Conservation (phyloP, 2,329 filamentous ascomycete species). For the Fonsecaea nubica region DNA sequence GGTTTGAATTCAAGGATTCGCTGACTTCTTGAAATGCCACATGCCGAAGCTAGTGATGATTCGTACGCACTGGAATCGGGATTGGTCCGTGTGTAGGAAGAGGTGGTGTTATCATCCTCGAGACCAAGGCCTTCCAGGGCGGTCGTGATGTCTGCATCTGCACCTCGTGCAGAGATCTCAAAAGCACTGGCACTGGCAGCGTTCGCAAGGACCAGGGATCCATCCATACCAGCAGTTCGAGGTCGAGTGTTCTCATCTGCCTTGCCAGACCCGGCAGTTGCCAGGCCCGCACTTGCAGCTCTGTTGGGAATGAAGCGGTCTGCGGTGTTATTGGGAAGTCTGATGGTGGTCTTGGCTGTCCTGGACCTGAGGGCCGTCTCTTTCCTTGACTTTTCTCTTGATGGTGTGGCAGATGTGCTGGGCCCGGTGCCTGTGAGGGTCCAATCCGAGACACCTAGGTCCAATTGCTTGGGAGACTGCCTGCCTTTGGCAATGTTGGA, state of each 20-base stretch:
- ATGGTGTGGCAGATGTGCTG: slow-evolving; percentile 57
- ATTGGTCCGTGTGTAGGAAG: slow-evolving; percentile 76
- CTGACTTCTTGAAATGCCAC: slow-evolving; percentile 89
- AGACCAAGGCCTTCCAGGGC: slow-evolving; percentile 82
- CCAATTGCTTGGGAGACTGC: slow-evolving; percentile 81
- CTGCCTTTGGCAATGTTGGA: slow-evolving; percentile 85
- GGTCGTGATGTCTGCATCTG: slow-evolving; percentile 76
- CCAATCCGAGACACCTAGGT: slow-evolving; percentile 92
- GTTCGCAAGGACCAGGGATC: slow-evolving; percentile 76
- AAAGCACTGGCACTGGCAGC: slow-evolving; percentile 64
- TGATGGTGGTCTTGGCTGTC: slow-evolving; percentile 74
- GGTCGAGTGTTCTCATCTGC: slow-evolving; percentile 78
- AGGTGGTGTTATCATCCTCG: slow-evolving; percentile 69
- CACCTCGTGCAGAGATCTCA: slow-evolving; percentile 65
- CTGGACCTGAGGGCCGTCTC: slow-evolving; percentile 59
- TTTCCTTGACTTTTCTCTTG: slow-evolving; percentile 63
- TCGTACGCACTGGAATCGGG: slow-evolving; percentile 91
- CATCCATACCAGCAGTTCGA: slow-evolving; percentile 73
- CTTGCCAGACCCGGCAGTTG: slow-evolving; percentile 82
- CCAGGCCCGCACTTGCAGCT: slow-evolving; percentile 83
- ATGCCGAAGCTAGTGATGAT: slow-evolving; percentile 86
- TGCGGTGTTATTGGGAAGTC: slow-evolving; percentile 70
- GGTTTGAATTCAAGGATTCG: slow-evolving; percentile 99
- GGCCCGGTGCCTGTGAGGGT: slow-evolving; percentile 82
- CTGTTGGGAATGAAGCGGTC: slow-evolving; percentile 98